Base-by-base conservation (phyloP, 2,329 filamentous ascomycete genomes). In the Pseudogymnoascus sp. region DNA sequence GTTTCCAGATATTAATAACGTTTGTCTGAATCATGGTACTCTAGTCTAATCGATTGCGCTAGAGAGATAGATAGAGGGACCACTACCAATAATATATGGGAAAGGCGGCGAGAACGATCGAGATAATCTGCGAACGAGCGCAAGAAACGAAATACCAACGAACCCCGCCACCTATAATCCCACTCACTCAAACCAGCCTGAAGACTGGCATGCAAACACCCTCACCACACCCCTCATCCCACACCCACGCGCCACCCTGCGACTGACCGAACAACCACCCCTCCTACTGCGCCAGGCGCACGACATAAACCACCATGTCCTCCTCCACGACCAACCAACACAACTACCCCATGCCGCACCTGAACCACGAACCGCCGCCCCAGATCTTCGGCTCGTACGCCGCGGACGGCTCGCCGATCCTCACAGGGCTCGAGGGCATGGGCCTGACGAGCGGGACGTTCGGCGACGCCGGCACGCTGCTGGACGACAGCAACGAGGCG, bases 401-500 rank as follows among this genome's bases (percentile, higher is more conserved):
- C 49, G 75, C 80, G 49, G 85, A 89, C 70, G 82, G 82, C 58
- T 76, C 89, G 62, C 77, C 85, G 8, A 78, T 86, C 64, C 75
- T 77, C 62, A 78, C 84, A 61, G 76, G 83, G 62, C 80, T 82
- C 14, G 49, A 58, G 8, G 49, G 26, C 49, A 43, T 43, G 39
- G 39, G 39, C 4, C 74, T 86, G 61, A 78, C 81, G 33, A 79
- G 79, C n/a, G 82, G 84, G 62, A 81, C 87, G 78, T 85, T 84
- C 65, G 78, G 80, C 26, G 83, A 85, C 66, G 80, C 83, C 21
- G 78, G 78, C 21, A 74, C 79, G 41, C 72, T 86, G 65, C 75
- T 86, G 62, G 84, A 87, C 66, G 86, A 89, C 69, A 82, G 82
- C 62, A 90, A 87, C 69, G 93, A 97, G 71, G 85, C 92, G 19